Evolutionary conservation across 2,329 filamentous ascomycete genomes (phyloP).

Genomic region (Ophiostoma sp.): DNA sequence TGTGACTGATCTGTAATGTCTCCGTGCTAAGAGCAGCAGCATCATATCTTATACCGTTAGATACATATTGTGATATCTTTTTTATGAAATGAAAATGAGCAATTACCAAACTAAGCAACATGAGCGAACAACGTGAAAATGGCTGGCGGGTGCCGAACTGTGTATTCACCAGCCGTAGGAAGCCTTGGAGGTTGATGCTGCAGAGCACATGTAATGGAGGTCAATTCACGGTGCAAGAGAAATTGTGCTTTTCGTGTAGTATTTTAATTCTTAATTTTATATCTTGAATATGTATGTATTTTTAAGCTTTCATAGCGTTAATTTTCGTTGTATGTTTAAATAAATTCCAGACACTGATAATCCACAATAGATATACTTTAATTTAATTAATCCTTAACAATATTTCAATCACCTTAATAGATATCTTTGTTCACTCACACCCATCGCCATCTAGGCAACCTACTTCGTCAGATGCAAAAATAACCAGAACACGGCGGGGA

Average conservation of each 20-base stretch:
- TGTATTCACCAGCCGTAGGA: neutral
- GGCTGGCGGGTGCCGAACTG: too few species aligned
- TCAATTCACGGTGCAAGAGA: neutral
- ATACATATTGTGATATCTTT: neutral
- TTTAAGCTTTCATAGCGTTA: too few species aligned
- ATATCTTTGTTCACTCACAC: neutral
- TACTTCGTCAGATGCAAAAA: neutral
- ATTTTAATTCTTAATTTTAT: neutral
- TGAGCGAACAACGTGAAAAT: neutral
- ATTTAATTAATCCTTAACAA: neutral
- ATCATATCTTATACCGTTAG: neutral
- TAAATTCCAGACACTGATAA: neutral
- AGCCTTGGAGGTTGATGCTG: neutral
- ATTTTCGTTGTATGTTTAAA: neutral
- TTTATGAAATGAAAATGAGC: neutral
- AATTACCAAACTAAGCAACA: neutral
- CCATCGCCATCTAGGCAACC: neutral
- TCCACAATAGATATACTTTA: neutral
- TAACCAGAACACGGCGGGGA: neutral
- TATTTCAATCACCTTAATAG: neutral
- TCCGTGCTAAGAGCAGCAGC: neutral
- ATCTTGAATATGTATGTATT: neutral
- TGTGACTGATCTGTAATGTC: slow-evolving; percentile 39
- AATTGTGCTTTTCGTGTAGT: neutral
- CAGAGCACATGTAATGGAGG: neutral